Conservation (phyloP, 345 rosid genomes). For the Ricinus communis region DNA sequence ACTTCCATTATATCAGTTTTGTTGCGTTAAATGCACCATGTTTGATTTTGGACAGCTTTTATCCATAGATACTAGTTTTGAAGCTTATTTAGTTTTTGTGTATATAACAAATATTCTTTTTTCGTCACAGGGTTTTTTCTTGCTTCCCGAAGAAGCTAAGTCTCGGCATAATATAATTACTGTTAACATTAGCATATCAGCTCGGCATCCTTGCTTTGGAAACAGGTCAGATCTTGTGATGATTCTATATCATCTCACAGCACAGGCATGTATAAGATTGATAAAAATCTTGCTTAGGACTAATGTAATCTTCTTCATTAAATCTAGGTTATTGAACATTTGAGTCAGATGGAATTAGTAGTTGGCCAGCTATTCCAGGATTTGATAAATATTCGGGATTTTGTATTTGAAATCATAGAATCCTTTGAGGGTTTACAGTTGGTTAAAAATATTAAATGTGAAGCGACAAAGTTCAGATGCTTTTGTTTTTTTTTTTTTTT, state of each 20-base stretch:
- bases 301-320: background rate
- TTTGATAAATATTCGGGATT: background rate
- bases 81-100: slow-evolving; percentile 7
- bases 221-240: slow-evolving; percentile 62
- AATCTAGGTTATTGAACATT: background rate
- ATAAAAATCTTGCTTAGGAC: background rate
- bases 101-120: slow-evolving; percentile 3
- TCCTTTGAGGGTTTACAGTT: background rate
- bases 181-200: slow-evolving; percentile 80
- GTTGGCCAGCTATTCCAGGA: background rate
- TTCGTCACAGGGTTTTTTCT: slow-evolving; percentile 72
- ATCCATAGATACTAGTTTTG: no score
- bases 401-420: background rate
- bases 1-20: slow-evolving; percentile 1
- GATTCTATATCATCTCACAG: background rate
- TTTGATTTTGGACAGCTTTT: background rate
- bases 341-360: background rate
- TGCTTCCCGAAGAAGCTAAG: slow-evolving; percentile 88
- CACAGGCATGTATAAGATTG: background rate
- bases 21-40: background rate
- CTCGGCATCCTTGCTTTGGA: slow-evolving; percentile 93
- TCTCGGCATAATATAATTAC: slow-evolving; percentile 81
- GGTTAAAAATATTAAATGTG: background rate
- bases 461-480: background rate
- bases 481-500: no score